phyloP scores from a whole-genome alignment of 768 basidiomycete genomes.

The Grammothele lineata region DNA sequence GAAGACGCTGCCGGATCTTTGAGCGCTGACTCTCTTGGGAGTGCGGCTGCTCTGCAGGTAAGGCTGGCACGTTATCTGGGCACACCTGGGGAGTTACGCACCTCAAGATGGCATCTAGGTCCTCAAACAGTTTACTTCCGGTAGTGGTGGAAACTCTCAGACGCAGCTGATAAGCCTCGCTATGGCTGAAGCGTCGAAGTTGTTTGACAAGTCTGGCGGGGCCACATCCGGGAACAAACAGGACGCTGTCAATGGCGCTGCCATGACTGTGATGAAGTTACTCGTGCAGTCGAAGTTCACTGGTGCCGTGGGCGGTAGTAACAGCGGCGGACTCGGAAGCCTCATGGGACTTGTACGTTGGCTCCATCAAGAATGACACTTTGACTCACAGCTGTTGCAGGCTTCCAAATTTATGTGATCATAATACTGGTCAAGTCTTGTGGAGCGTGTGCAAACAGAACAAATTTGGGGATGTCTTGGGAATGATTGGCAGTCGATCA shows the following conservation, averaged over 20 bases:
- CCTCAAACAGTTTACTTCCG: constrained; percentile 65
- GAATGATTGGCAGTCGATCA: too few relatives aligned
- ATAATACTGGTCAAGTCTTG: background rate
- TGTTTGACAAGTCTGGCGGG: constrained; percentile 69
- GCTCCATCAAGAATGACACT: constrained; percentile 1
- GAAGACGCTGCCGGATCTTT: constrained; percentile 47
- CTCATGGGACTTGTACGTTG: constrained; percentile 58
- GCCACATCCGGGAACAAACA: constrained; percentile 69
- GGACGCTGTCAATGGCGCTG: constrained; percentile 80
- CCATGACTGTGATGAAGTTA: constrained; percentile 82
- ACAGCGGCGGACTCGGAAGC: constrained; percentile 65
- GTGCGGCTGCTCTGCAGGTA: constrained; percentile 77
- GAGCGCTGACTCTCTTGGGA: constrained; percentile 60
- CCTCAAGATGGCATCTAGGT: constrained; percentile 34
- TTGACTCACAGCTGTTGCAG: constrained; percentile 14
- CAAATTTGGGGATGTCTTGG: too few relatives aligned
- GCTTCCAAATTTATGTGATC: constrained; percentile 29
- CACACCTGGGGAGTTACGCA: background rate
- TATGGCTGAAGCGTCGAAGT: constrained; percentile 75
- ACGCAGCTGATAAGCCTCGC: constrained; percentile 79
- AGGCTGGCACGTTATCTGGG: constrained; percentile 4
- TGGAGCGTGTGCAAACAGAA: too few relatives aligned
- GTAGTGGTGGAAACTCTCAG: constrained; percentile 42
- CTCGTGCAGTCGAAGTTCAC: constrained; percentile 66
- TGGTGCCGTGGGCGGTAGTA: constrained; percentile 48